Base-by-base conservation (phyloP, 2,329 filamentous ascomycete genomes). In the Microdochium paspali region DNA sequence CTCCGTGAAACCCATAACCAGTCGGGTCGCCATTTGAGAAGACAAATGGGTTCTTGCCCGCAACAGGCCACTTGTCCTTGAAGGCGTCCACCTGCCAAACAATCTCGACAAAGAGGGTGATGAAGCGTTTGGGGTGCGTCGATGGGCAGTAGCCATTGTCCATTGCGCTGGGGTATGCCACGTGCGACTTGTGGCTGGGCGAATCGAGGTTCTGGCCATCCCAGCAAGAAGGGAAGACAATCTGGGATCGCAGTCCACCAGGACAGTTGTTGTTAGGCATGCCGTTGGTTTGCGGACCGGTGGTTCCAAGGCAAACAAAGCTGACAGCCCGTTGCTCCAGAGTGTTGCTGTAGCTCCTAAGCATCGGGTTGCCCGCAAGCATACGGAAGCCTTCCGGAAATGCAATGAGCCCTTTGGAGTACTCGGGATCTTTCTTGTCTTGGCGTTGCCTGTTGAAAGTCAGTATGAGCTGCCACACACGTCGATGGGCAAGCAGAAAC, bases 311-410 rank as follows among this genome's bases (percentile, higher is more conserved):
- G 54, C 81, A 85, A 48, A 70, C 70, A 55, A 73, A 80, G 40
- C 67, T 74, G 43, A 82, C 69, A 23, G 78, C 81, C 30, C 60
- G 56, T 47, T 77, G 67, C 46, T 71, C 70, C 1, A 67, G 63
- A 40, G 67, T 66, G 39, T 62, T 55, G 39, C 66, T 69, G 56
- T 67, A 74, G 48, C 71, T 73, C 51, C 79, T 74, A 52, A 70
- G 68, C 49, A 59, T 65, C 1, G 76, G 68, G 54, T 81, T 70
- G 28, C 83, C 83, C 4, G 80, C 78, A 26, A 86, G 46, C 80
- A 87, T 85, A 46, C 80, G 77, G 55, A 86, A 80, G 46, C 73
- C 78, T 18, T 70, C 61, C 1, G 80, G 82, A 55, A 83, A 85
- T 2, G 80, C 75, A 25, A 71, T 63, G 5, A 82, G 67, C n/a